These are phyloP conservation scores for Aspergillus sojae DNA, from an alignment of 2,329 filamentous ascomycete species.

Conservation along the genomic window DNA sequence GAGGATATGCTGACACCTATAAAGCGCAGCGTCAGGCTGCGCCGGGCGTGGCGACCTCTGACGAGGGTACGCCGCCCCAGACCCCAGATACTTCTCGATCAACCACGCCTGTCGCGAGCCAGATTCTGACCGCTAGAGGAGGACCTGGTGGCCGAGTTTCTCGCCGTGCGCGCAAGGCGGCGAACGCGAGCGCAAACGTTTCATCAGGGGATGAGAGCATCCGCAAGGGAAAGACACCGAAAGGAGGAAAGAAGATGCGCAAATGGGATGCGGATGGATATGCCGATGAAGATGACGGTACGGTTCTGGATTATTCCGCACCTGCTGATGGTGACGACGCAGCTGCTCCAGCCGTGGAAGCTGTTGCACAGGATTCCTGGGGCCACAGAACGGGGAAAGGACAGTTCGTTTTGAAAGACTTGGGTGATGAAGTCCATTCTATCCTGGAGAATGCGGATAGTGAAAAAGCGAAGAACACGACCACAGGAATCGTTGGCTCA, in stretches of 20 bases:
- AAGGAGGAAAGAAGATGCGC: slow-evolving; percentile 76
- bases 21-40: slow-evolving; percentile 50
- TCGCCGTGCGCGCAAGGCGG: slow-evolving; percentile 74
- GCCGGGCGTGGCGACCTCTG: slow-evolving; percentile 52
- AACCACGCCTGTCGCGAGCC: slow-evolving; percentile 67
- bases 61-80: slow-evolving; percentile 69
- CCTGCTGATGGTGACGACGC: slow-evolving; percentile 58
- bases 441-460: slow-evolving; percentile 82
- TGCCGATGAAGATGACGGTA: slow-evolving; percentile 79
- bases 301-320: slow-evolving; percentile 87
- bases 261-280: slow-evolving; percentile 91
- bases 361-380: slow-evolving; percentile 78
- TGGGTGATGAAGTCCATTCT: slow-evolving; percentile 89
- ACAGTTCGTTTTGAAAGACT: slow-evolving; percentile 89
- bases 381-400: slow-evolving; percentile 83
- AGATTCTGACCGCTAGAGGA: slow-evolving; percentile 72
- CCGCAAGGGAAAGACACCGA: slow-evolving; percentile 58
- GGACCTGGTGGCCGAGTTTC: slow-evolving; percentile 77
- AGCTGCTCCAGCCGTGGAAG: slow-evolving; percentile 65
- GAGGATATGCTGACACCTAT: slow-evolving; percentile 24
- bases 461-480: slow-evolving; percentile 53
- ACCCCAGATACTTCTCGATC: slow-evolving; percentile 80
- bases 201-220: slow-evolving; percentile 84
- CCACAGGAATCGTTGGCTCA: slow-evolving; percentile 72
- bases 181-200: slow-evolving; percentile 48